Evolutionary conservation across 805 yeast genomes (phyloP), one percentile per base, ranked within the genome.

Genomic region (Metschnikowia bowlesiae): DNA sequence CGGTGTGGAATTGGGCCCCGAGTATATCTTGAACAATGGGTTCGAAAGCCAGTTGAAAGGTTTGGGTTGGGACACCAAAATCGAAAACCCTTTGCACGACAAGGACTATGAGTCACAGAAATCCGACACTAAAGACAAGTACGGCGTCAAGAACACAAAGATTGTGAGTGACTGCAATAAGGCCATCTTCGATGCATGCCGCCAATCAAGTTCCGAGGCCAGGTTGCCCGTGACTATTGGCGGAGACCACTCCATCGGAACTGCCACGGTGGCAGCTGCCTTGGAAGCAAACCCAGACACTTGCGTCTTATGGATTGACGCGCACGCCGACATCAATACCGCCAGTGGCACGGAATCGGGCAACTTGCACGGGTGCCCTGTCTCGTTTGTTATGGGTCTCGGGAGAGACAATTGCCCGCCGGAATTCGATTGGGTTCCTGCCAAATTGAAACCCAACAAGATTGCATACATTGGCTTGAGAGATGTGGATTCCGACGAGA

Each of bases 171-270:
- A 81, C 43, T 84, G 94, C 50, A 80, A 87, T 56, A 65, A 82
- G 62, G 68, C 68, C 53, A 81, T 94, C 50, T 84, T 81, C 65
- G 71, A 83, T 38, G 69, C 87, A 2, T 89, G 86, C 44, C 67
- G 69, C 48, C 61, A 68, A 7, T 80, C 83, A 2, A 77, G 85
- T 33, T 41, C 55, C n/a, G 55, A 64, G 14, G 71, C 73, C 18
- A 64, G 74, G 31, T 75, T 94, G 51, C 94, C 96, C 7, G 70
- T 92, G 48, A 89, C 97, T 2, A 67, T 92, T 47, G 99, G 99
- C 46, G 99, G 99, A 48, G 99, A 92, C 69, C 99, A 92, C 67
- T 89, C 97, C 8, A 86, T 92, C 57, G 98, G 96, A 46, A 89
- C 92, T 61, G 96, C 96, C 45, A 90, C 97, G 8, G 85, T 92